phyloP scores from a whole-genome alignment of 441 rosid species.

The Erodium trifolium region DNA sequence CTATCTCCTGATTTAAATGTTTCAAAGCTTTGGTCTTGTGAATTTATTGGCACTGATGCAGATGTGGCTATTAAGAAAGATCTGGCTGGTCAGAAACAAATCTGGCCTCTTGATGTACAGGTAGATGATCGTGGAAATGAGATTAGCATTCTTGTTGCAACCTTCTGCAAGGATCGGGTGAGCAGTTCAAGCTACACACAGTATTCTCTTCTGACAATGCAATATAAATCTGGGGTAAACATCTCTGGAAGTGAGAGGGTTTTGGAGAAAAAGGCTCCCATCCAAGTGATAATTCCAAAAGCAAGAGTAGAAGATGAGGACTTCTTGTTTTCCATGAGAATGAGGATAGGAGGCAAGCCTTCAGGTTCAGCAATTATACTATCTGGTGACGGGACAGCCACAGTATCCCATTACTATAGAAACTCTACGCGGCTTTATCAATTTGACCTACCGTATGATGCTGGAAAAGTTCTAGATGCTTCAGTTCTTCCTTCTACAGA shows the following conservation, averaged over 20 bases:
- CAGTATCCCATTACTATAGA: conserved; percentile 64
- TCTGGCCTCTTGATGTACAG: conserved; percentile 87
- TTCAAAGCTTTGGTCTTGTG: conserved; percentile 72
- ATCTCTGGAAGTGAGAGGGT: conserved; percentile 40
- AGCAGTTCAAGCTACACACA: conserved; percentile 87
- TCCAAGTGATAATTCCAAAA: conserved; percentile 92
- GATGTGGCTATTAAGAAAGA: conserved; percentile 82
- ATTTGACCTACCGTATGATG: conserved; percentile 90
- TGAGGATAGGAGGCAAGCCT: conserved; percentile 81
- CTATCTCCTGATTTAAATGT: conserved; percentile 39
- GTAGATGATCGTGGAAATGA: conserved; percentile 72
- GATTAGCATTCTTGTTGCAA: conserved; percentile 79
- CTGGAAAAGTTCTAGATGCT: conserved; percentile 91
- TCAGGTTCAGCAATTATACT: conserved; percentile 76
- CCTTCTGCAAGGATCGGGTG: conserved; percentile 76
- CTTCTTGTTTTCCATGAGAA: conserved; percentile 79
- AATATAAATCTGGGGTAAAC: conserved; percentile 49
- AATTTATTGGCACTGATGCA: conserved; percentile 72
- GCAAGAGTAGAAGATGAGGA: conserved; percentile 89
- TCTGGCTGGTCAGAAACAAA: conserved; percentile 87
- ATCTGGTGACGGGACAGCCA: conserved; percentile 92
- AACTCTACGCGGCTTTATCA: conserved; percentile 74
- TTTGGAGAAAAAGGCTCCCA: conserved; percentile 80
- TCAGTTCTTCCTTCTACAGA: conserved; percentile 70
- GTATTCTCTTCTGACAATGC: conserved; percentile 82